phyloP scores from a whole-genome alignment of 257 asterid species.

The Fraxinus americana region DNA sequence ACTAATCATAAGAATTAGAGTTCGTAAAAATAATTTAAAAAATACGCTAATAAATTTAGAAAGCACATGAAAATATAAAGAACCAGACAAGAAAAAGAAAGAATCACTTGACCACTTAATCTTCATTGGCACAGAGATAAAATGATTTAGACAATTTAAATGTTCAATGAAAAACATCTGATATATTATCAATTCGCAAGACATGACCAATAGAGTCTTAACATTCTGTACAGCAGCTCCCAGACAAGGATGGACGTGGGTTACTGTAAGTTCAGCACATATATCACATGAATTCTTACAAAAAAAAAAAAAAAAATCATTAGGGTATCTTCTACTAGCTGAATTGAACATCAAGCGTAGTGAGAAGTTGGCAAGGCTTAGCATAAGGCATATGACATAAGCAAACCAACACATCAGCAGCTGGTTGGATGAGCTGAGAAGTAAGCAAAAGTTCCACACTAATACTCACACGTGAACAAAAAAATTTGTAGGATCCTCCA shows the following conservation, averaged over 20 bases:
- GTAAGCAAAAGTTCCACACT: neutral
- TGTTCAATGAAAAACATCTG: neutral
- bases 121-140: neutral
- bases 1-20: neutral
- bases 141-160: neutral
- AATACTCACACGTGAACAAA: neutral
- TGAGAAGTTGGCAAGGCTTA: neutral
- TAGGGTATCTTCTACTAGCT: neutral
- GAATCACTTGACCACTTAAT: neutral
- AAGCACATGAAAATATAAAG: neutral
- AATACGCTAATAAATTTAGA: neutral
- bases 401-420: neutral
- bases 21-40: neutral
- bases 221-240: neutral
- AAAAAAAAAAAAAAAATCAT: too few relatives aligned
- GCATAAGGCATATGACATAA: neutral
- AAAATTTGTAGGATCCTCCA: neutral
- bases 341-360: neutral
- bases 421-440: neutral
- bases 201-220: neutral
- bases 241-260: neutral
- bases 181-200: neutral
- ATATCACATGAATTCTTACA: neutral
- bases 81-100: neutral
- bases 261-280: neutral